phyloP scores from a whole-genome alignment of 805 yeast species.

The Cyberlindnera euphorbiiphila region DNA sequence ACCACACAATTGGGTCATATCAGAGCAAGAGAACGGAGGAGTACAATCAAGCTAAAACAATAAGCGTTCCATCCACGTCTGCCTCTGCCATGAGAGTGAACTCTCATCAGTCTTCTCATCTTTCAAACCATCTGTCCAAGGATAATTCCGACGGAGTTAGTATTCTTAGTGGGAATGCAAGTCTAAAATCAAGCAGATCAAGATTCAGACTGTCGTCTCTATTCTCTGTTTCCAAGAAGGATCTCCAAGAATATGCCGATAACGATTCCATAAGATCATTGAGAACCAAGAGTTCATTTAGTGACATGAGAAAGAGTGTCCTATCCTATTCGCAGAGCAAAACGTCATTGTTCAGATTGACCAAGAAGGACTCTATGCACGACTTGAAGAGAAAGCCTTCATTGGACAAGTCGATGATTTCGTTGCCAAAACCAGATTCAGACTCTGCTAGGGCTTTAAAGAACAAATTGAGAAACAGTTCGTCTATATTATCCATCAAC shows the following conservation, averaged over 20 bases:
- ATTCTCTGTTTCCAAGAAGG: conserved; percentile 22
- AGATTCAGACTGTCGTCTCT: conserved; percentile 27
- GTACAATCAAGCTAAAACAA: conserved; percentile 12
- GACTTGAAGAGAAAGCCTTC: conserved; percentile 21
- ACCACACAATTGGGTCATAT: conserved; percentile 13
- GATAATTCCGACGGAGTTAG: conserved; percentile 22
- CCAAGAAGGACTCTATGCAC: conserved; percentile 23
- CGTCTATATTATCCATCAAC: conserved; percentile 43
- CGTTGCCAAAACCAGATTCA: conserved; percentile 53
- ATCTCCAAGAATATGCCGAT: conserved; percentile 12
- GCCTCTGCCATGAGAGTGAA: conserved; percentile 8
- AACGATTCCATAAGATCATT: conserved; percentile 26
- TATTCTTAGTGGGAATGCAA: conserved; percentile 17
- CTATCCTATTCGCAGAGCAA: conserved; percentile 24
- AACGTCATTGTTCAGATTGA: conserved; percentile 20
- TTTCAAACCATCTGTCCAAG: too few species aligned
- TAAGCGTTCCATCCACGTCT: conserved; percentile 11
- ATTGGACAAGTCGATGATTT: conserved; percentile 41
- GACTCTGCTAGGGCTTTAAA: conserved; percentile 52
- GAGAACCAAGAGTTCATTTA: conserved; percentile 25
- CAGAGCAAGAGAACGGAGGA: conserved; percentile 16
- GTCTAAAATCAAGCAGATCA: conserved; percentile 25
- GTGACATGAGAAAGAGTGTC: conserved; percentile 30
- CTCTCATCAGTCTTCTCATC: not conserved
- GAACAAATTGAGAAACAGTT: conserved; percentile 47